Evolutionary conservation across 345 rosid species (phyloP).

Genomic region (Barbarea vulgaris): DNA sequence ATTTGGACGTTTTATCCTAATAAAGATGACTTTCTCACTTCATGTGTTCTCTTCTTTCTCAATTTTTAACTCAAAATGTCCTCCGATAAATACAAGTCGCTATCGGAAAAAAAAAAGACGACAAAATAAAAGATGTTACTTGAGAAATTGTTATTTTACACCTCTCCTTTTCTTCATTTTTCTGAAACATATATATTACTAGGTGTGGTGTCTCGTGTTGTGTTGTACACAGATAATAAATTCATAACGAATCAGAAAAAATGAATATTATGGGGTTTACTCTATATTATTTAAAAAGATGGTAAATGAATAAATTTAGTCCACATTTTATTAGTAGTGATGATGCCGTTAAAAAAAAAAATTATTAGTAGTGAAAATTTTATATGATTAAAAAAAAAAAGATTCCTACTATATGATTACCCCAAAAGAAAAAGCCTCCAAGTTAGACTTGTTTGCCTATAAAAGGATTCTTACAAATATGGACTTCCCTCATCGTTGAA

Average conservation of each 20-base stretch:
- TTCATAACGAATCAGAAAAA: too few relatives aligned
- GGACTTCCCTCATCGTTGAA: slow-evolving; percentile 10
- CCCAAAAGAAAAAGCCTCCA: slow-evolving; percentile 10
- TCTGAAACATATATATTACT: neutral
- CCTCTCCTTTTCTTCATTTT: neutral
- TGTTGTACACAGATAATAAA: too few relatives aligned
- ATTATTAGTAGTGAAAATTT: neutral
- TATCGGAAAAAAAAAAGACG: too few relatives aligned
- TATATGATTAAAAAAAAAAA: neutral
- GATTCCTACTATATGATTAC: neutral
- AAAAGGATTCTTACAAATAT: slow-evolving; percentile 10
- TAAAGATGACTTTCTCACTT: neutral
- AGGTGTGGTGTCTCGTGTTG: neutral
- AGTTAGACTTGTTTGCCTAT: slow-evolving; percentile 22
- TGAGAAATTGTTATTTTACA: neutral
- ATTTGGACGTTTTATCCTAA: neutral
- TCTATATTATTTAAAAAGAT: too few relatives aligned
- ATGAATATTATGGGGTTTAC: too few relatives aligned
- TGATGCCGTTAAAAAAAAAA: too few relatives aligned
- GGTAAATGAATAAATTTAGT: too few relatives aligned
- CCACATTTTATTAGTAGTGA: too few relatives aligned
- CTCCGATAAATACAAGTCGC: too few relatives aligned
- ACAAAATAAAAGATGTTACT: neutral
- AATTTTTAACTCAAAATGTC: too few relatives aligned
- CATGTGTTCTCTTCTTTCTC: too few relatives aligned